phyloP scores from a whole-genome alignment of 2,329 filamentous ascomycete genomes.

The Capronia coronata region DNA sequence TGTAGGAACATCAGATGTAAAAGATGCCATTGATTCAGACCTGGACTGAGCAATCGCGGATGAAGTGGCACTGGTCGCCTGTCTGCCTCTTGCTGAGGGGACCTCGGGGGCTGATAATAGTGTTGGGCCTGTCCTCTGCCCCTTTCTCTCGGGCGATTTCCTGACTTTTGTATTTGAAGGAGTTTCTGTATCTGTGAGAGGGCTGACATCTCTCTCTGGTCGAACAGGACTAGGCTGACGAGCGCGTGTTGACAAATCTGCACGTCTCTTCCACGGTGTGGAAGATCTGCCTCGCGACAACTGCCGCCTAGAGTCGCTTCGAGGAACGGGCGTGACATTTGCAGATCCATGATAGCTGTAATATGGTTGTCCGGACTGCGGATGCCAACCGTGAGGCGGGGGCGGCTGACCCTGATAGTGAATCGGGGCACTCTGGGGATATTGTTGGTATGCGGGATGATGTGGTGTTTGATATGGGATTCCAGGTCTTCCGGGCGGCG shows the following conservation, averaged over 20 bases:
- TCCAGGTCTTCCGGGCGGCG: slow-evolving; percentile 8
- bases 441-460: slow-evolving; percentile 23
- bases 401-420: slow-evolving; percentile 21
- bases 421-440: slow-evolving; percentile 25
- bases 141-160: slow-evolving; percentile 13
- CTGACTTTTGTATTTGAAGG: slow-evolving; percentile 10
- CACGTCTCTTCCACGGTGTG: slow-evolving; percentile 26
- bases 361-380: slow-evolving; percentile 17
- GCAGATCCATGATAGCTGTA: slow-evolving; percentile 22
- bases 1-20: slow-evolving; percentile 24
- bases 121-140: slow-evolving; percentile 6
- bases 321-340: slow-evolving; percentile 22
- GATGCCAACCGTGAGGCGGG: slow-evolving; percentile 20
- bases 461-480: slow-evolving; percentile 24
- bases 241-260: slow-evolving; percentile 3
- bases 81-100: slow-evolving; percentile 14
- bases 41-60: slow-evolving; percentile 19
- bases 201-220: slow-evolving; percentile 27
- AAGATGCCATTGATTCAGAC: slow-evolving; percentile 25
- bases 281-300: slow-evolving; percentile 18
- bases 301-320: slow-evolving; percentile 13
- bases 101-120: slow-evolving; percentile 5
- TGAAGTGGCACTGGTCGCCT: slow-evolving; percentile 21
- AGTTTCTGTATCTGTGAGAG: slow-evolving; percentile 26
- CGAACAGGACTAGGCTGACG: slow-evolving; percentile 22